Evolutionary conservation across 371 early-diverging fungal species (phyloP).

Genomic region (Mucor saturninus): DNA sequence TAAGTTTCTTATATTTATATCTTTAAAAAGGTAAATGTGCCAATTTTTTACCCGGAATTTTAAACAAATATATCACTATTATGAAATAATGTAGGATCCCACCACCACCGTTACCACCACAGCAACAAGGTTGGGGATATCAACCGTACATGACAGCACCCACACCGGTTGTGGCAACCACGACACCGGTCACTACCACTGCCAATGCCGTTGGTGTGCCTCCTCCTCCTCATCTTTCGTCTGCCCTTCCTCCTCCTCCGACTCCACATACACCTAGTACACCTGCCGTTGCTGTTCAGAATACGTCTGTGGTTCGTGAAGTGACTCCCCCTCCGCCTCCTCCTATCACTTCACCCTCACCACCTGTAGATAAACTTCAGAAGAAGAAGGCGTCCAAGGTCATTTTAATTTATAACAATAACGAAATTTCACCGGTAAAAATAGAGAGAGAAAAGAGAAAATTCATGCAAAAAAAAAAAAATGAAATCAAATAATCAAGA

Average conservation of each 20-base stretch:
- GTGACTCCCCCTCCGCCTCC: conserved; percentile 50
- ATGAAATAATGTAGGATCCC: background rate
- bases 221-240: background rate
- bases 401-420: conserved; percentile 46
- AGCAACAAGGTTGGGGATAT: conserved; percentile 4
- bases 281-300: background rate
- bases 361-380: conserved; percentile 26
- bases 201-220: background rate
- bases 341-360: conserved; percentile 77
- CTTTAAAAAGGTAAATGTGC: conserved; percentile 4
- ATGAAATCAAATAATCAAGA: background rate
- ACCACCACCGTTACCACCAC: conserved; percentile 8
- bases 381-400: conserved; percentile 50
- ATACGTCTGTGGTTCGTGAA: conserved; percentile 9
- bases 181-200: conserved; percentile 2
- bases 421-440: conserved; percentile 46
- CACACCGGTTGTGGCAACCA: background rate
- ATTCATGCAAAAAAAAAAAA: background rate
- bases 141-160: background rate
- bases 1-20: conserved; percentile 40
- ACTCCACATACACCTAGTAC: background rate
- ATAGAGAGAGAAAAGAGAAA: background rate
- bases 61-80: background rate
- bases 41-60: too few relatives aligned
- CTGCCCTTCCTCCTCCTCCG: background rate